Percentiles rank a stretch among this genome's conserved stretches.
phyloP scores from a whole-genome alignment of 768 basidiomycete genomes.

The Rhodotorula babjevae region DNA sequence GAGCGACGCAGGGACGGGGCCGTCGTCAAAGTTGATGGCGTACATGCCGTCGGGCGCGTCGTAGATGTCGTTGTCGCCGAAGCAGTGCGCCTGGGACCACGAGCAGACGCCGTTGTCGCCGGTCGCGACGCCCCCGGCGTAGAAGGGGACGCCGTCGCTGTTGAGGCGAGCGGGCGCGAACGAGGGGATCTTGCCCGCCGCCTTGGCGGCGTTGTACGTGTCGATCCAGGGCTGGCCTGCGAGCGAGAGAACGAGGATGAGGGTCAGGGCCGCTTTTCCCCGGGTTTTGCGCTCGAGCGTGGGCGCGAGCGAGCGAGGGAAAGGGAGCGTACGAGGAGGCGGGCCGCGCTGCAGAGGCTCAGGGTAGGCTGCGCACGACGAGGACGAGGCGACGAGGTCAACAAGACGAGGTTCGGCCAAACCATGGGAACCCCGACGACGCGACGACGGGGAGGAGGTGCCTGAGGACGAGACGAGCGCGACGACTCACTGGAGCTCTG shows the following conservation, averaged over 20 bases:
- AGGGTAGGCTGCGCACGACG: too few relatives aligned
- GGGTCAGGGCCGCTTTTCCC: too few relatives aligned
- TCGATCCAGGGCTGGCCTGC: conserved; percentile 57
- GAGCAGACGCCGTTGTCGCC: conserved; percentile 23
- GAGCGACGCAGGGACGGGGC: conserved; percentile 55
- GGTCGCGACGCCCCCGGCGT: conserved; percentile 36
- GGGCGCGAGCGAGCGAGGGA: too few relatives aligned
- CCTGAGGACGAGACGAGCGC: too few relatives aligned
- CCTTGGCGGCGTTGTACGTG: conserved; percentile 63
- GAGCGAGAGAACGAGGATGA: background rate
- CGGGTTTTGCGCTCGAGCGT: too few relatives aligned
- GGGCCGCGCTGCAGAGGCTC: too few relatives aligned
- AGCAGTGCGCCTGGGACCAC: conserved; percentile 38
- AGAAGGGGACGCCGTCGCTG: conserved; percentile 45
- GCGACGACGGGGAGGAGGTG: too few relatives aligned
- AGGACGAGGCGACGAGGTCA: too few relatives aligned
- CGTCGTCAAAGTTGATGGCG: conserved; percentile 70
- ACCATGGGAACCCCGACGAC: too few relatives aligned
- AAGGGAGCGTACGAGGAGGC: too few relatives aligned
- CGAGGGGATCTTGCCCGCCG: conserved; percentile 67
- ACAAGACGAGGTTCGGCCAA: too few relatives aligned
- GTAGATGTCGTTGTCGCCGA: conserved; percentile 61
- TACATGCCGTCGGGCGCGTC: conserved; percentile 68
- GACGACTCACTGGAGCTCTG: background rate
- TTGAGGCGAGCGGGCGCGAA: conserved; percentile 54